Evolutionary conservation across 2,329 filamentous ascomycete species (phyloP), one percentile per base, ranked within the genome.

Genomic region (Penicillium frequentans): DNA sequence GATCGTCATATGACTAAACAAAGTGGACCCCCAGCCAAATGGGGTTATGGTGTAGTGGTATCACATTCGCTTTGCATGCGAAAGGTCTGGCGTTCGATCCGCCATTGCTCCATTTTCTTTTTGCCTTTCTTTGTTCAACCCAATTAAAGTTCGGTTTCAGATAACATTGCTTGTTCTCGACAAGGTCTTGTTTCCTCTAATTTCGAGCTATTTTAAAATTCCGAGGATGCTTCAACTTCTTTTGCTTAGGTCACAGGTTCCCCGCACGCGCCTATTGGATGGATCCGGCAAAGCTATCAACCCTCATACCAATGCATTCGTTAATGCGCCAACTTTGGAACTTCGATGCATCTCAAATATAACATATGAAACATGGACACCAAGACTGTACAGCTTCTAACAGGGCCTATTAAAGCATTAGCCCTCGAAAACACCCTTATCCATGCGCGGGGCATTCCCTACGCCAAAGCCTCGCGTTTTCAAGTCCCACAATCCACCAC

Each of bases 61-160:
- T 56, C 59, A 57, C 57, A 56, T 56, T 61, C 59, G 59, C 59
- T 63, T 63, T 63, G 60, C 60, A 63, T 61, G 58, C 51, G 54
- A 59, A 48, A 59, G 54, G 57, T 57, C 57, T 51, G 57, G 57
- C 54, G 57, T 59, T 59, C 57, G 54, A 60, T 54, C 57, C 57
- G 52, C 57, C 57, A 52, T 55, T 60, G 54, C 50, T 60, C 55
- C 54, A 60, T 49, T 49, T 42, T 42, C 52, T 54, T 57, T 49
- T 29, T 29, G 11, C 11, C 2, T 31, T 13, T 31, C 5, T 14
- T 31, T 31, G 11, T 13, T 14, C 13, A 31, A 14, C 11, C 5
- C 1, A 31, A 13, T 31, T 13, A 23, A 31, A 2, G 11, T 31
- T 5, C 14, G 3, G 13, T 31, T 14, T 13, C 27, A 29, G 27